phyloP scores from a whole-genome alignment of 495 filamentous ascomycete species.

The Chaetomium tenue region DNA sequence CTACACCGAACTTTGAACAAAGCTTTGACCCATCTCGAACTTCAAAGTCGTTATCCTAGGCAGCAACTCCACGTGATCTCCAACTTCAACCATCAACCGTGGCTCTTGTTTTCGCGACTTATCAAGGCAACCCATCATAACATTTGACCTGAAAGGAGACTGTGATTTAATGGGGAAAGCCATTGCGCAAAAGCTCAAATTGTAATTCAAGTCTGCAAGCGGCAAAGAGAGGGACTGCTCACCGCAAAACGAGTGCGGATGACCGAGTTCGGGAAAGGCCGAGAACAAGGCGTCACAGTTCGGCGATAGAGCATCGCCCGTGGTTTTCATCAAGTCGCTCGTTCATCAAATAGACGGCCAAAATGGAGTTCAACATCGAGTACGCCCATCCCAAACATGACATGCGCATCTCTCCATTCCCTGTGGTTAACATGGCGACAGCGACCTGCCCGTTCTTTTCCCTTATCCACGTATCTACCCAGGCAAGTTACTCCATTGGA shows the following conservation, averaged over 20 bases:
- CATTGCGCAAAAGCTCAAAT: background rate
- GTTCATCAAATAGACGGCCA: slow-evolving; percentile 12
- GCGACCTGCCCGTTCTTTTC: slow-evolving; percentile 91
- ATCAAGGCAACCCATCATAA: background rate
- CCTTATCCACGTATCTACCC: slow-evolving; percentile 97
- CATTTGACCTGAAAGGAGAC: background rate
- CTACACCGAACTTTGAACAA: slow-evolving; percentile 3
- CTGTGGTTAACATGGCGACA: slow-evolving; percentile 35
- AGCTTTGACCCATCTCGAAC: background rate
- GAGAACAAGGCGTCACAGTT: background rate
- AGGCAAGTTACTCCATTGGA: slow-evolving; percentile 44
- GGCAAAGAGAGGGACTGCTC: background rate
- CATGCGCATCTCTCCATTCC: background rate
- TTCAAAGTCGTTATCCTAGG: slow-evolving; percentile 5
- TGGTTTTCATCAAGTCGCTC: background rate
- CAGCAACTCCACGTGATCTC: slow-evolving; percentile 21
- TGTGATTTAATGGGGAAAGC: background rate
- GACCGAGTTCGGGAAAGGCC: background rate
- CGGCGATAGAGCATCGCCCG: background rate
- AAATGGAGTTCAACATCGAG: slow-evolving; percentile 97
- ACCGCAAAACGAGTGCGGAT: background rate
- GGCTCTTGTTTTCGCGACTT: background rate
- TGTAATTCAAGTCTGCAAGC: background rate
- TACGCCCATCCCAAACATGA: slow-evolving; percentile 14
- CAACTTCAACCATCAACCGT: background rate